Base-by-base conservation (phyloP, 345 rosid genomes). In the Cochlearia excelsa region DNA sequence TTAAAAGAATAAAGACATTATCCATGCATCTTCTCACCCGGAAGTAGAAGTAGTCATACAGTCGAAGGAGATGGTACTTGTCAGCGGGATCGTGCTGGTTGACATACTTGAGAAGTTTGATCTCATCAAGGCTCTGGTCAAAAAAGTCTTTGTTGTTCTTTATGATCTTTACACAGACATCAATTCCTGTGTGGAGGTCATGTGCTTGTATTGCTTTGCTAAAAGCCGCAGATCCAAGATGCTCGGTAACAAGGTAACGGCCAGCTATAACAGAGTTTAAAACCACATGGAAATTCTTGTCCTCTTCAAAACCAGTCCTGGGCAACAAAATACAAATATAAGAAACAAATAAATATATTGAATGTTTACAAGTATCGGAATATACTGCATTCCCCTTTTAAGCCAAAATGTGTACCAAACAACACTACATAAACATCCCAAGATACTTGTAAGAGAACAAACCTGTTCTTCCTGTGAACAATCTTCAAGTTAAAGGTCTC, bases 251-350 rank as follows among this genome's bases (percentile, higher is more conserved):
- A 76, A 90, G 99, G 75, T 90, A 94, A 30, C 96, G 87, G 60
- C 99, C 97, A 63, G 99, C 97, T 43, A 94, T 74, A 7, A 94
- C 95, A 46, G 97, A 94, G 71, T 94, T 94, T 46, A 94, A 58
- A 64, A 90, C 93, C 65, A 90, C 99, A 63, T 90, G 90, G 61
- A 94, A 94, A 74, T 90, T 94, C 81, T 94, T 94, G 77, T 94
- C 99, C 82, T 94, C 99, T 83, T 94, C 97, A 67, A 94, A 94
- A 69, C 99, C 99, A 78, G 99, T 94, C 71, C 99, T 94, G 93
- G 68, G 62, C 63, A 62, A 54, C 55, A 51, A 45, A 34, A 45
- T 46, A 59, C 8, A 38, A 47, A 30, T 5, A 40, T 65, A 48
- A 65, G 75, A 54, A 30, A 51, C 35, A 56, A 40, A 48, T 47